These are phyloP conservation scores for Moricandia moricandioides DNA, from an alignment of 345 rosid genomes.

Conservation along the genomic window DNA sequence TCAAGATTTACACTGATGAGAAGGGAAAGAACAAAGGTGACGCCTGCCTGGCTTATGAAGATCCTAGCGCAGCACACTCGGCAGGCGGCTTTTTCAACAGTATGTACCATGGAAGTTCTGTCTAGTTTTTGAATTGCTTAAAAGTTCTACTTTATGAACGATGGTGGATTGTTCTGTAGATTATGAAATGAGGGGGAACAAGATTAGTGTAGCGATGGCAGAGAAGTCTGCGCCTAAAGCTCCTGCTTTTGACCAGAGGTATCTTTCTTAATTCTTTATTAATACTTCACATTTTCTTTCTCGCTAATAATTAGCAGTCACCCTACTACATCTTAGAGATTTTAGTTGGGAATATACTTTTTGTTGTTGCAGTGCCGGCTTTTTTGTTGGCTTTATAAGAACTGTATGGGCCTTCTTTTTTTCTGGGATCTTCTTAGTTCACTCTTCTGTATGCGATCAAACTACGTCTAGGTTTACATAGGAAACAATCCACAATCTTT, in stretches of 20 bases:
- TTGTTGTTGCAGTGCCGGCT: background rate
- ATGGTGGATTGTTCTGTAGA: slow-evolving; percentile 45
- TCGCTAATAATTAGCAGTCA: background rate
- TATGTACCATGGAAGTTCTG: slow-evolving; percentile 35
- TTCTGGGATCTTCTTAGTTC: background rate
- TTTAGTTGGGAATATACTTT: background rate
- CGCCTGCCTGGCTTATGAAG: slow-evolving; percentile 88
- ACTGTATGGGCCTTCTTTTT: background rate
- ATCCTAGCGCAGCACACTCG: slow-evolving; percentile 92
- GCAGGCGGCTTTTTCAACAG: slow-evolving; percentile 87
- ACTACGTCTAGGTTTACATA: background rate
- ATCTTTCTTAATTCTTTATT: slow-evolving; percentile 19
- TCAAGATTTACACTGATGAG: slow-evolving; percentile 91
- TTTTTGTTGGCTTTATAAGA: background rate
- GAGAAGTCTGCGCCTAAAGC: slow-evolving; percentile 79
- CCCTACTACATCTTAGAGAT: background rate
- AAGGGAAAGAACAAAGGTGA: slow-evolving; percentile 91
- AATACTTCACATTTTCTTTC: background rate
- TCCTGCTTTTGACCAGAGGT: slow-evolving; percentile 67
- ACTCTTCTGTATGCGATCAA: background rate
- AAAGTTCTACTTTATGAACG: background rate
- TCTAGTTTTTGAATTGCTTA: background rate
- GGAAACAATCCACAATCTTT: background rate
- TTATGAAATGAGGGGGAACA: slow-evolving; percentile 77
- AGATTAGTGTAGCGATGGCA: slow-evolving; percentile 87